Conservation (phyloP, 805 yeast species). For the Saturnispora besseyi region DNA sequence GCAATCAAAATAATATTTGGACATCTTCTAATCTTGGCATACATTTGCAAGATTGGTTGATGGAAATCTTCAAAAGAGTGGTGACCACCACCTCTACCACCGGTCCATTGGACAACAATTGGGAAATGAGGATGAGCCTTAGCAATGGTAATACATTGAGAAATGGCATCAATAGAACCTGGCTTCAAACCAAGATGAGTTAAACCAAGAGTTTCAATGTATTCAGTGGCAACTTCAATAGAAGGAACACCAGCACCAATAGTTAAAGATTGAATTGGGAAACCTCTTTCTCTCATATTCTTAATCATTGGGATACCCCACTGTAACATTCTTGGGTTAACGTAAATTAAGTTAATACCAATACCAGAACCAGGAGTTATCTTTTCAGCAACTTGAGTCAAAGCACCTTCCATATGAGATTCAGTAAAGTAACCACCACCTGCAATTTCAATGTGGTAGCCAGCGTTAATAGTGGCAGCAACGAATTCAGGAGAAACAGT, state of each 20-base stretch:
- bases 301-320: slow-evolving; percentile 98
- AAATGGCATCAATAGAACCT: slow-evolving; percentile 90
- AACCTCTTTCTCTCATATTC: slow-evolving; percentile 80
- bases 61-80: slow-evolving; percentile 99
- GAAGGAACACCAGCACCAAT: slow-evolving; percentile 99
- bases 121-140: slow-evolving; percentile 96
- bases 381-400: slow-evolving; percentile 59
- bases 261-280: slow-evolving; percentile 91
- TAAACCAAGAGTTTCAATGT: slow-evolving; percentile 84
- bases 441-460: slow-evolving; percentile 94
- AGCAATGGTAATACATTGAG: slow-evolving; percentile 81
- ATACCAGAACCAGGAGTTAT: slow-evolving; percentile 83
- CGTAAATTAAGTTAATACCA: slow-evolving; percentile 88
- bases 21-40: slow-evolving; percentile 86
- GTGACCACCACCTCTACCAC: slow-evolving; percentile 99
- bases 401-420: slow-evolving; percentile 59
- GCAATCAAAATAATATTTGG: slow-evolving; percentile 85
- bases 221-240: slow-evolving; percentile 92
- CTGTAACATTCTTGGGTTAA: slow-evolving; percentile 94
- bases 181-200: slow-evolving; percentile 96
- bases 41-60: slow-evolving; percentile 93
- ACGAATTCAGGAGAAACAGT: slow-evolving; percentile 93
- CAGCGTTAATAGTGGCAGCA: slow-evolving; percentile 89
- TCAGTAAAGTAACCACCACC: slow-evolving; percentile 97
- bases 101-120: slow-evolving; percentile 97